These are phyloP conservation scores for Populus tremula DNA, from an alignment of 345 rosid species.

Conservation along the genomic window DNA sequence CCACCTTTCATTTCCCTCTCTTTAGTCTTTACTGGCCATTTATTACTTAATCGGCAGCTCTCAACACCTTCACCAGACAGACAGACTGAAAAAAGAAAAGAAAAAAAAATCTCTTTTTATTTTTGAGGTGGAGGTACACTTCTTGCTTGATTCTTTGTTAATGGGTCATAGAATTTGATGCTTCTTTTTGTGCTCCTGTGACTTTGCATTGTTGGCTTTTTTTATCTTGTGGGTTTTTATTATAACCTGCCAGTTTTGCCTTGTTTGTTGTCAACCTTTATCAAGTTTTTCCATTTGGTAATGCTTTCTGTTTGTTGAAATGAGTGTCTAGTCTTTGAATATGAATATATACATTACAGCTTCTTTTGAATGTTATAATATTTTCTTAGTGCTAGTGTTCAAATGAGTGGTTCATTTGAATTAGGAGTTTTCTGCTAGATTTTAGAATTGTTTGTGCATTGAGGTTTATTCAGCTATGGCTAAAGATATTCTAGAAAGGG, in stretches of 20 bases:
- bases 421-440: background rate
- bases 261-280: too few relatives aligned
- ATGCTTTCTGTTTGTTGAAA: background rate
- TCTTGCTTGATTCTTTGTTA: slow-evolving; percentile 5
- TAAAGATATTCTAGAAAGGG: too few relatives aligned
- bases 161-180: slow-evolving; percentile 8
- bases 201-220: background rate
- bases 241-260: too few relatives aligned
- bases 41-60: too few relatives aligned
- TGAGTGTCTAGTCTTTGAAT: background rate
- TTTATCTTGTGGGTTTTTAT: background rate
- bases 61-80: too few relatives aligned
- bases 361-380: too few relatives aligned
- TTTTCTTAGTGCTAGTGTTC: too few relatives aligned
- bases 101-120: too few relatives aligned
- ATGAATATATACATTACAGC: background rate
- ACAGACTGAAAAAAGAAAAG: too few relatives aligned
- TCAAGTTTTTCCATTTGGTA: too few relatives aligned
- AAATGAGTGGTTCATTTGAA: background rate
- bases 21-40: background rate
- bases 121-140: slow-evolving; percentile 18
- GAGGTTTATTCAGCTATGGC: background rate
- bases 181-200: background rate
- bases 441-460: background rate
- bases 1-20: slow-evolving; percentile 45